Conservation (phyloP, 1,284 basidiomycete species). For the Naganishia sp. region DNA sequence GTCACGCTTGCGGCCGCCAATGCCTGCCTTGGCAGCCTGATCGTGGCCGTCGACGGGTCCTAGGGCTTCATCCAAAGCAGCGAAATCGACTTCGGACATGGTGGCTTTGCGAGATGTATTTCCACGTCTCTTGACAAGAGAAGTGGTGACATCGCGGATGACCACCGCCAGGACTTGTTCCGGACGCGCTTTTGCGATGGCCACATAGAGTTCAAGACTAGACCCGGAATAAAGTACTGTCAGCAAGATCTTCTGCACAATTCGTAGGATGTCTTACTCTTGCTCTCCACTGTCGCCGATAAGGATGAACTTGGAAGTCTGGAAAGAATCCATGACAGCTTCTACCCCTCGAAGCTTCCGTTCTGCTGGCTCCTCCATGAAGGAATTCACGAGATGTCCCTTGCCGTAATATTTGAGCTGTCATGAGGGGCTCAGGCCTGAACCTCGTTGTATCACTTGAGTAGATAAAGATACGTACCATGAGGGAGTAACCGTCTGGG, state of each 20-base stretch:
- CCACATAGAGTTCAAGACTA: slow-evolving; percentile 71
- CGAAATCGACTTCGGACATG: slow-evolving; percentile 25
- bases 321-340: slow-evolving; percentile 73
- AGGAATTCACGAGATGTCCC: slow-evolving; percentile 74
- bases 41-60: slow-evolving; percentile 21
- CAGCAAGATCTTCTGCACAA: neutral
- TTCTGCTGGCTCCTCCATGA: slow-evolving; percentile 67
- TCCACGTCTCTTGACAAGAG: neutral
- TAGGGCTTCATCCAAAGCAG: slow-evolving; percentile 24
- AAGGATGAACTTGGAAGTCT: slow-evolving; percentile 72
- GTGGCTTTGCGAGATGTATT: slow-evolving; percentile 3
- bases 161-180: slow-evolving; percentile 64
- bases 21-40: slow-evolving; percentile 25
- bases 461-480: slow-evolving; percentile 53
- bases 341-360: slow-evolving; percentile 77
- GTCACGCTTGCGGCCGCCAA: slow-evolving; percentile 27
- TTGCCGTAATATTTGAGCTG: slow-evolving; percentile 78
- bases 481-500: slow-evolving; percentile 59
- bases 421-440: slow-evolving; percentile 39
- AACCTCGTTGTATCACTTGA: slow-evolving; percentile 19
- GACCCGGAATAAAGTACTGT: neutral
- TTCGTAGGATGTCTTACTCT: slow-evolving; percentile 54
- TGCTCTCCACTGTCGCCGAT: slow-evolving; percentile 87
- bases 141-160: slow-evolving; percentile 67
- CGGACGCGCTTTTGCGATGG: slow-evolving; percentile 68